Evolutionary conservation across 2,329 filamentous ascomycete genomes (phyloP), one percentile per base, ranked within the genome.

Genomic region (Pestalotiopsis sp.): DNA sequence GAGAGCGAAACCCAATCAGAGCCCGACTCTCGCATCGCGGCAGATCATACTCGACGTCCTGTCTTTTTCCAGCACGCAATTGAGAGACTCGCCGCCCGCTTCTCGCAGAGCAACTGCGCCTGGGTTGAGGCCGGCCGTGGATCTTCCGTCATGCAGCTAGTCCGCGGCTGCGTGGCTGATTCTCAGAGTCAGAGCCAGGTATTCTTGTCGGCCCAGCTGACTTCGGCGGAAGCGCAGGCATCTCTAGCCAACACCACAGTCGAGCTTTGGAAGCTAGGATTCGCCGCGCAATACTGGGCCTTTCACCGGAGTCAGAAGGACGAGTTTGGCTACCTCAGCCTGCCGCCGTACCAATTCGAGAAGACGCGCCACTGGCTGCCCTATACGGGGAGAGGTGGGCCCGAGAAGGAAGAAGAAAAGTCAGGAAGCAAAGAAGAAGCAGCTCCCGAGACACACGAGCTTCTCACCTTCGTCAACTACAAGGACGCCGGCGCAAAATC

Each of bases 291-390:
- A 14, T 74, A 71, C 56, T 79, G 78, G 78, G 61, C 65, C 0
- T 74, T 75, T 49, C 73, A 78, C 31, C 67, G 64, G 7, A 14
- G 7, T 20, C 71, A 74, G 27, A 61, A 65, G 25, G 2, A 17
- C 3, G 39, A 69, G 4, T 76, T 70, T 14, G 7, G 4, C 11
- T 23, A 14, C 3, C 27, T 76, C 3, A 69, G 69, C 23, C 66
- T 79, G n/a, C 77, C 78, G 3, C 69, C 72, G 0, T 77, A 78
- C 23, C 76, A 78, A 38, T 79, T 78, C 49, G 73, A 75, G 13
- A 74, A 76, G 63, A 72, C 69, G 4, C 64, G 67, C 0, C 73
- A 77, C 61, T 78, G 77, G 76, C 57, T 67, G 0, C 57, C 56
- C 1, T 61, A 52, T 20, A 58, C 45, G 6, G 38, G 60, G 11